These are phyloP conservation scores for Apiotrichum akiyoshidainum DNA, from an alignment of 1,284 basidiomycete genomes.

Conservation along the genomic window DNA sequence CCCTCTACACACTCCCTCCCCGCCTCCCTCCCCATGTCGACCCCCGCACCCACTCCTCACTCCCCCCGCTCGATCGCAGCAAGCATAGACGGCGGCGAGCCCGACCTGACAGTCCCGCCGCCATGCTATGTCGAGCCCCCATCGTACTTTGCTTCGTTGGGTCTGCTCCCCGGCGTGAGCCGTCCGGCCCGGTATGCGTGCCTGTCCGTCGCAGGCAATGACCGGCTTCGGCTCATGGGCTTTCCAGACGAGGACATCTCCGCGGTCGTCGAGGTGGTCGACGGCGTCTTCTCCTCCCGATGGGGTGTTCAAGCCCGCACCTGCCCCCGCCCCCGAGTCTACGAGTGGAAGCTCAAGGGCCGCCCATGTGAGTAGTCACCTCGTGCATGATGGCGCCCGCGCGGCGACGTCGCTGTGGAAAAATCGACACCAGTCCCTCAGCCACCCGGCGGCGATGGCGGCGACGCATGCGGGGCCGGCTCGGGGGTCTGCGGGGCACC, in stretches of 20 bases:
- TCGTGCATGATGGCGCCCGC: background rate
- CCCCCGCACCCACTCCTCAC: no score
- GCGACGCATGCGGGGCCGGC: background rate
- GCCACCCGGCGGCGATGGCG: background rate
- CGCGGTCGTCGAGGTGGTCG: slow-evolving; percentile 1
- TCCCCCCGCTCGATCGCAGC: no score
- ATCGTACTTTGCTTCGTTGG: slow-evolving; percentile 1
- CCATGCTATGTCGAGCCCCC: slow-evolving; percentile 5
- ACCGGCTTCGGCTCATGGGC: slow-evolving; percentile 3
- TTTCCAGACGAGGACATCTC: slow-evolving; percentile 3
- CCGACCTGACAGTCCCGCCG: background rate
- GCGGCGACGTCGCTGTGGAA: no score
- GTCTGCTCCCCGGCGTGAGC: background rate
- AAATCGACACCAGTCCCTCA: background rate
- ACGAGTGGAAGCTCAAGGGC: slow-evolving; percentile 39
- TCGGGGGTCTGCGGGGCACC: background rate
- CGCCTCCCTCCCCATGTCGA: no score
- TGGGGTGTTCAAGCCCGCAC: slow-evolving; percentile 5
- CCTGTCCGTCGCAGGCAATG: slow-evolving; percentile 5
- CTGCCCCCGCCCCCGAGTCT: slow-evolving; percentile 16
- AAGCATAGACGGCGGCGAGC: no score
- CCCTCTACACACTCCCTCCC: no score
- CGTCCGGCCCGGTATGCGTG: slow-evolving; percentile 4
- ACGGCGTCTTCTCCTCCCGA: background rate
- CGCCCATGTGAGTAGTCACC: slow-evolving; percentile 29